Evolutionary conservation across 106 monocot species (phyloP).

Genomic region (Dendrobium officinale): DNA sequence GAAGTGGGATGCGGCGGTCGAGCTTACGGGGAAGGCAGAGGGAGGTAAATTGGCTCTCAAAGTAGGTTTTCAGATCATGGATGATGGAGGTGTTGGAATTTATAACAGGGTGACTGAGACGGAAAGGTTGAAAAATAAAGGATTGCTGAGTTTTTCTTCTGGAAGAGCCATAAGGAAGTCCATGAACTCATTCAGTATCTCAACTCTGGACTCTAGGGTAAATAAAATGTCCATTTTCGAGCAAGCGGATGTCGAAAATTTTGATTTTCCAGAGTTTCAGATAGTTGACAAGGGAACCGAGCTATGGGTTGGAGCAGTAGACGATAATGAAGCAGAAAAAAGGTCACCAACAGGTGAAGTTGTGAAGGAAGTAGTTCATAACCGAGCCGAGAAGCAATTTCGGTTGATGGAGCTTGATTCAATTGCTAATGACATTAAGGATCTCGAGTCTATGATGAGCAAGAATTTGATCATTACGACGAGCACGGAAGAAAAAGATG

Average conservation of each 20-base stretch:
- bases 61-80: conserved; percentile 85
- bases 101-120: conserved; percentile 6
- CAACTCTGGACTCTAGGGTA: not conserved
- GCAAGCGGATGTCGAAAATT: not conserved
- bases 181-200: not conserved
- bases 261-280: conserved; percentile 28
- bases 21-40: conserved; percentile 62
- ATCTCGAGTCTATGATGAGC: conserved; percentile 33
- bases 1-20: conserved; percentile 40
- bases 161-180: not conserved
- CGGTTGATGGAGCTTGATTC: conserved; percentile 45
- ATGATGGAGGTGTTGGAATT: conserved; percentile 42
- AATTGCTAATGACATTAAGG: conserved; percentile 56
- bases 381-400: conserved; percentile 17
- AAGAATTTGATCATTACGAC: not conserved
- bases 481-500: not conserved
- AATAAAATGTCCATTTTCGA: not conserved
- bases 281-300: conserved; percentile 68
- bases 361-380: conserved; percentile 33
- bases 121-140: not conserved
- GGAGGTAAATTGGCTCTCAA: conserved; percentile 52
- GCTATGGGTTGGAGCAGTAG: not conserved
- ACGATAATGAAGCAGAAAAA: conserved; percentile 3
- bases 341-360: conserved; percentile 25
- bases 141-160: conserved; percentile 17